Evolutionary conservation across 139 green algal genomes (phyloP), one percentile per base, ranked within the genome.

Genomic region (Chlamydomonas incerta): DNA sequence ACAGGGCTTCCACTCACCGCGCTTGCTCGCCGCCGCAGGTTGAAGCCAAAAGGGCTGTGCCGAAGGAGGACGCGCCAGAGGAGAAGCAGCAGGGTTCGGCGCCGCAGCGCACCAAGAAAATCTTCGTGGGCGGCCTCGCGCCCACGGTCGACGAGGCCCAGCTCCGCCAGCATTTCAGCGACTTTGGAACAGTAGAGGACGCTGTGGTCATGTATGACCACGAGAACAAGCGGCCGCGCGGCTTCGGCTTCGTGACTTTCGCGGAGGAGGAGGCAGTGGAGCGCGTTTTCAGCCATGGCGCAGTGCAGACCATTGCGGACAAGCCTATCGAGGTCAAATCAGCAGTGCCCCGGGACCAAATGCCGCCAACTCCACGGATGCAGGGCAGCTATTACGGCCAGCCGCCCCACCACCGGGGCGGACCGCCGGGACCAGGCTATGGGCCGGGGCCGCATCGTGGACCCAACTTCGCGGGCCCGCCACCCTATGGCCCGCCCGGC

Each of bases 221-320:
- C 74, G 95, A 97, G 46, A 98, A 96, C 87, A 95, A 95, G 80
- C 90, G 96, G 29, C 96, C 97, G 0, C 91, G 97, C 24, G 97
- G 97, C 26, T 99, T 99, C 90, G 97, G 97, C 26, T 99, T 99
- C 80, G 94, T 99, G 34, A 99, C 95, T 15, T 99, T 98, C 72
- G 90, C 90, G 33, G 86, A 92, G n/a, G 97, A 99, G 85, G 94
- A 97, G 28, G 85, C 94, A 3, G 96, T 99, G 11, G 96, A 99
- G 58, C 87, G 88, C 37, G 94, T 99, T 37, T 96, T 98, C 76
- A 85, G 70, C 18, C 86, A 92, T 58, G 96, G 96, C 21, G 84
- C 89, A 33, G 96, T 99, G 87, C 97, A 99, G 82, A 95, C 92
- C 71, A 93, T 99, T 33, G 93, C 96, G 62, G 97, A 98, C 83